Evolutionary conservation across 2,329 filamentous ascomycete genomes (phyloP).

Genomic region (Nemania sp.): DNA sequence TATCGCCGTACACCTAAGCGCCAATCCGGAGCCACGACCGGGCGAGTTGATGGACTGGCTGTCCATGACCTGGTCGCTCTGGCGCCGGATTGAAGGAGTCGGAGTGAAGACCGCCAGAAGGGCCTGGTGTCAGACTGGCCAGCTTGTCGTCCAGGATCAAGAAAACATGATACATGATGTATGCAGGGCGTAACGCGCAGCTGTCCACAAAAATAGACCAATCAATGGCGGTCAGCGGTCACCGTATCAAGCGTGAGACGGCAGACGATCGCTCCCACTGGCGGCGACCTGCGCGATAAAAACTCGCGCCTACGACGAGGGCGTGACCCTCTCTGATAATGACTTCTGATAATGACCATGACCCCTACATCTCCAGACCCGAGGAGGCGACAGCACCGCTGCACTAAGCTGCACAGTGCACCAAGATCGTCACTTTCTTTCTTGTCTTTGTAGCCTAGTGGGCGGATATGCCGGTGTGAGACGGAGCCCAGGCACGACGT

Average conservation of each 20-base stretch:
- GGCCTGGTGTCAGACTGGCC: conserved; percentile 17
- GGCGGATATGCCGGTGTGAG: conserved; percentile 18
- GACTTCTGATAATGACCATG: too few species aligned
- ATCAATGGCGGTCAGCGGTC: conserved; percentile 12
- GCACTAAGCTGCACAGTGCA: background rate
- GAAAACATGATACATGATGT: conserved; percentile 16
- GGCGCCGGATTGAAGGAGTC: conserved; percentile 4
- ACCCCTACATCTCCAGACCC: too few species aligned
- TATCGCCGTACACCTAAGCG: background rate
- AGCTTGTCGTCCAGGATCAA: conserved; percentile 10
- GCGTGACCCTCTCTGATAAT: too few species aligned
- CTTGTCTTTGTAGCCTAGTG: background rate
- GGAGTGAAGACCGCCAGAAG: background rate
- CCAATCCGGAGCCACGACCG: conserved; percentile 4
- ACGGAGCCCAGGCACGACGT: conserved; percentile 15
- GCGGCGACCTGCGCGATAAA: too few species aligned
- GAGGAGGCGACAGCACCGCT: too few species aligned
- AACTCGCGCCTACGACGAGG: too few species aligned
- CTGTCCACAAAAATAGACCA: conserved; percentile 19
- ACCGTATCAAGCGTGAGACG: background rate
- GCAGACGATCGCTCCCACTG: conserved; percentile 4
- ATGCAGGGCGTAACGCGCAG: conserved; percentile 16
- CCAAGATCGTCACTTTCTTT: background rate
- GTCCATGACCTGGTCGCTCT: conserved; percentile 9
- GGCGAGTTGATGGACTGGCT: conserved; percentile 4